Conservation (phyloP, 2,329 filamentous ascomycete species). For the Neobulgaria alba region DNA sequence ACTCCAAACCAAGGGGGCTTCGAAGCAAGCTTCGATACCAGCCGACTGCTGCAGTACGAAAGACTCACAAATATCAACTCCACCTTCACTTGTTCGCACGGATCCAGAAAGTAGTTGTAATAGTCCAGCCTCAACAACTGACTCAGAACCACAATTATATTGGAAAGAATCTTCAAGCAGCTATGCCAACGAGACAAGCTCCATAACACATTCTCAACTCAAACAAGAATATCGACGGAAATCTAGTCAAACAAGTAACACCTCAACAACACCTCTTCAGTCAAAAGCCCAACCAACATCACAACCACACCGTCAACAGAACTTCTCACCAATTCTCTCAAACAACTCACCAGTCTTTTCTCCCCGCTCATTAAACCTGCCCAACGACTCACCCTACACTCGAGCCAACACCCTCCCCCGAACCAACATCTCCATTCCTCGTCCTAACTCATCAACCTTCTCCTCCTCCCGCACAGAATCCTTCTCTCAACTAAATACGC, state of each 20-base stretch:
- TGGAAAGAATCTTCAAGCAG: constrained; percentile 1
- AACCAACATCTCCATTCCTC: no score
- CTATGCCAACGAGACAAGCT: neutral
- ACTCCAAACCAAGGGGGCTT: constrained; percentile 31
- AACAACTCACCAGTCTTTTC: no score
- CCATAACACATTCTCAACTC: neutral
- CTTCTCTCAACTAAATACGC: no score
- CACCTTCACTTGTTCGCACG: constrained; percentile 14
- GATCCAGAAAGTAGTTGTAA: constrained; percentile 24
- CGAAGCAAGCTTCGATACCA: constrained; percentile 15
- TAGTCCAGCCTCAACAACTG: constrained; percentile 19
- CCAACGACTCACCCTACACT: no score
- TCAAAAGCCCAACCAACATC: neutral
- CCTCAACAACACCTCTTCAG: constrained; percentile 6
- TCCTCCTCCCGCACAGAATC: no score
- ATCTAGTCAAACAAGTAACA: no score
- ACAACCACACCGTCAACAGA: no score
- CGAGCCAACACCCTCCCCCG: no score
- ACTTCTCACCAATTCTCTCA: no score
- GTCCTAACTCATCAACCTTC: no score
- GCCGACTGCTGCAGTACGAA: constrained; percentile 16
- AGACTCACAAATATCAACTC: constrained; percentile 15
- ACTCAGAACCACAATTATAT: constrained; percentile 21
- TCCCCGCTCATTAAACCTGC: no score
- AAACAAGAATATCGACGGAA: constrained; percentile 5